phyloP scores from a whole-genome alignment of 139 green algal genomes.

The Parachlorella kessleri region DNA sequence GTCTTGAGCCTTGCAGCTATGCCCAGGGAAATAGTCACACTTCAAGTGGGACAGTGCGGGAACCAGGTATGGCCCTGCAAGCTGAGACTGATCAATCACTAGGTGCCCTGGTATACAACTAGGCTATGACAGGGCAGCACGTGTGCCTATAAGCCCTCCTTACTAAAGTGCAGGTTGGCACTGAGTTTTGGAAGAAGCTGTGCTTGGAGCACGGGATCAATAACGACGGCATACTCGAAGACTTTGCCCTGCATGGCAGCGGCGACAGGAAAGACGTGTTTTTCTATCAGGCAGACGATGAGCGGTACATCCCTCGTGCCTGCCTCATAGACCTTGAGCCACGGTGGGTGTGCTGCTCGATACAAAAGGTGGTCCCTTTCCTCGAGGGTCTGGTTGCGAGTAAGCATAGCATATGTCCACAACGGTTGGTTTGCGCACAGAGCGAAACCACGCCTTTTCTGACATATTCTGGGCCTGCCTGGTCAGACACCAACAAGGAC shows the following conservation, averaged over 20 bases:
- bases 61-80: slow-evolving; percentile 79
- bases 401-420: no score
- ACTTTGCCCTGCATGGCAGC: slow-evolving; percentile 56
- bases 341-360: slow-evolving; percentile 52
- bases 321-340: slow-evolving; percentile 98
- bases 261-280: slow-evolving; percentile 99
- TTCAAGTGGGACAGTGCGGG: slow-evolving; percentile 98
- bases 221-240: slow-evolving; percentile 94
- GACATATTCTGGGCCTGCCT: no score
- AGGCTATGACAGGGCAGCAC: background rate
- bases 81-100: background rate
- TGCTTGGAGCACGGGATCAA: slow-evolving; percentile 97
- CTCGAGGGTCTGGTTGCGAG: no score
- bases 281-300: slow-evolving; percentile 99
- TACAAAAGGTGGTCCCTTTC: no score
- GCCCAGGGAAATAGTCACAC: slow-evolving; percentile 97
- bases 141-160: background rate
- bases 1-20: no score
- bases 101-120: background rate
- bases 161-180: slow-evolving; percentile 67
- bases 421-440: no score
- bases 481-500: no score
- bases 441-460: no score
- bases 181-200: slow-evolving; percentile 97
- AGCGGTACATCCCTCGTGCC: slow-evolving; percentile 96